Percentiles rank a stretch among this genome's conserved stretches.
Conservation (phyloP, 805 yeast genomes). For the Cephaloascus fragrans region DNA sequence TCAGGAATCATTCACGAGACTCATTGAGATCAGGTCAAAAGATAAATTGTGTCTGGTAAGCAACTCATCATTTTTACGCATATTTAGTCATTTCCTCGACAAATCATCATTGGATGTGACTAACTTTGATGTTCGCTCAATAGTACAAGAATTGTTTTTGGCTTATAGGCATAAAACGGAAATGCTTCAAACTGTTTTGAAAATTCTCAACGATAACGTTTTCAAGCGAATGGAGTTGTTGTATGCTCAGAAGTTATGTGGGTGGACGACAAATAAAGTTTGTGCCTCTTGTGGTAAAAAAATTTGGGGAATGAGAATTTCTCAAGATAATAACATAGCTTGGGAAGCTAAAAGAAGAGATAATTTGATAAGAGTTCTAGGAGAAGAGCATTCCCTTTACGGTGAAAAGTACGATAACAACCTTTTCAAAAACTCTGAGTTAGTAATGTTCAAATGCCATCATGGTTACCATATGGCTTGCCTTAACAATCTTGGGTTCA, state of each 20-base stretch:
- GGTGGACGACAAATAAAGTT: constrained; percentile 52
- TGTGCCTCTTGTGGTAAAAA: constrained; percentile 74
- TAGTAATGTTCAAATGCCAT: constrained; percentile 25
- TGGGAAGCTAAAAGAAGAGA: constrained; percentile 39
- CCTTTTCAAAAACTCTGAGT: constrained; percentile 11
- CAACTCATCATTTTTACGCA: constrained; percentile 36
- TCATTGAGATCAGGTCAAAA: constrained; percentile 18
- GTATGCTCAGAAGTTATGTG: constrained; percentile 33
- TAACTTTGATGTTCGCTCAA: constrained; percentile 47
- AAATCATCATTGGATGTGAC: constrained; percentile 38
- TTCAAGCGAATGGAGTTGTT: constrained; percentile 34
- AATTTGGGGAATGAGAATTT: constrained; percentile 60
- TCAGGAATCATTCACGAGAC: constrained; percentile 29
- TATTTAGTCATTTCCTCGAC: constrained; percentile 46
- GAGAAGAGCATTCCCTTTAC: not conserved
- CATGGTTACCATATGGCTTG: constrained; percentile 31
- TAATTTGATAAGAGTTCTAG: not conserved
- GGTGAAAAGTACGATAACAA: constrained; percentile 2
- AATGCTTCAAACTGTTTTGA: constrained; percentile 39
- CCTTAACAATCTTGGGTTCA: constrained; percentile 17
- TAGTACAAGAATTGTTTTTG: constrained; percentile 52
- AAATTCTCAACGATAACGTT: constrained; percentile 48
- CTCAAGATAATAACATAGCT: constrained; percentile 34
- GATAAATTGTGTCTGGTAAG: constrained; percentile 1
- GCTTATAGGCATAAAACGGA: constrained; percentile 58